A percentile compares a stretch with the other conserved stretches of the same genome.
These are phyloP conservation scores for Lagenidium giganteum DNA, from an alignment of 352 stramenopile genomes.

Conservation along the genomic window DNA sequence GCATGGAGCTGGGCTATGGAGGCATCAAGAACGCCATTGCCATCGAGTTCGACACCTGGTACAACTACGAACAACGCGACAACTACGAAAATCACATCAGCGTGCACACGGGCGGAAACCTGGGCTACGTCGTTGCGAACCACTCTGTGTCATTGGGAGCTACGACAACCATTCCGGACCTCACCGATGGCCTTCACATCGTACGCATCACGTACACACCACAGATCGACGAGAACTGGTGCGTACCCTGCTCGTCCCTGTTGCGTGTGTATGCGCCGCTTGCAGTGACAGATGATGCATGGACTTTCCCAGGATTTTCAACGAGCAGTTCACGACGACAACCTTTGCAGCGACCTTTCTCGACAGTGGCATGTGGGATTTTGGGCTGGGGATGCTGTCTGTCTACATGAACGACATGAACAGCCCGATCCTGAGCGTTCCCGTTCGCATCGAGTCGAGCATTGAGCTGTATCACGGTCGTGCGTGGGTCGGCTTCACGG, in stretches of 20 bases:
- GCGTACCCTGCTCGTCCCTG: slow-evolving; percentile 11
- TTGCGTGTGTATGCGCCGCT: no score
- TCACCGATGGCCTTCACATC: slow-evolving; percentile 65
- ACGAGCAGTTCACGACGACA: slow-evolving; percentile 44
- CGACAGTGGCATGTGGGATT: slow-evolving; percentile 38
- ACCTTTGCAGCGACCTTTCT: slow-evolving; percentile 70
- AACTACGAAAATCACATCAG: slow-evolving; percentile 92
- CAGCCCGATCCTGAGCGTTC: slow-evolving; percentile 72
- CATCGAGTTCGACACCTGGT: slow-evolving; percentile 93
- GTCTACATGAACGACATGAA: slow-evolving; percentile 88
- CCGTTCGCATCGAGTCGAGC: slow-evolving; percentile 78
- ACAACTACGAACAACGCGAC: slow-evolving; percentile 85
- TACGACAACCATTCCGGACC: slow-evolving; percentile 66
- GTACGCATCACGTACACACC: slow-evolving; percentile 78
- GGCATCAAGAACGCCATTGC: slow-evolving; percentile 82
- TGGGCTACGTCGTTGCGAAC: slow-evolving; percentile 41
- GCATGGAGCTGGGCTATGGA: slow-evolving; percentile 82
- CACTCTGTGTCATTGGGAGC: slow-evolving; percentile 73
- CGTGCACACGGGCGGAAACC: slow-evolving; percentile 59
- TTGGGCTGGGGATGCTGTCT: slow-evolving; percentile 70
- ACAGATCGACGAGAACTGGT: slow-evolving; percentile 58
- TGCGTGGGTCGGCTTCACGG: slow-evolving; percentile 91
- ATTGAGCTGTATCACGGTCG: slow-evolving; percentile 80
- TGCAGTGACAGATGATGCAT: no score
- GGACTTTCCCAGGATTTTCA: slow-evolving; percentile 38